phyloP scores from a whole-genome alignment of 1,139 yeast species.

The Sugiyamaella japonica region DNA sequence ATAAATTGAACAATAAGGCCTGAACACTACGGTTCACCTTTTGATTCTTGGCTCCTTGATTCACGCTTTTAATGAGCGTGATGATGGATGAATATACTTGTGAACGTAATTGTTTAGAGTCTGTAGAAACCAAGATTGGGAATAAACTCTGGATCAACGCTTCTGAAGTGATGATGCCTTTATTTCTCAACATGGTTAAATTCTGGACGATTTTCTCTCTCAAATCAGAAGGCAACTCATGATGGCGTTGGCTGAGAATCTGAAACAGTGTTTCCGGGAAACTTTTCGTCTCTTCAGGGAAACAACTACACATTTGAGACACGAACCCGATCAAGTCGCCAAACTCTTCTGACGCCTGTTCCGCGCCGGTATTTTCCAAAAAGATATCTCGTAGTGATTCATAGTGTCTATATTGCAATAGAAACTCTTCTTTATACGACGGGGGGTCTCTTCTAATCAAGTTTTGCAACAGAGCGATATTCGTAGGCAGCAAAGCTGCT shows the following conservation, averaged over 20 bases:
- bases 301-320: slow-evolving; percentile 86
- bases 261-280: slow-evolving; percentile 80
- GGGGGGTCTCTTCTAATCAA: slow-evolving; percentile 89
- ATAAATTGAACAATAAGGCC: slow-evolving; percentile 80
- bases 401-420: slow-evolving; percentile 89
- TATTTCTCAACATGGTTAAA: slow-evolving; percentile 85
- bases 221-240: slow-evolving; percentile 76
- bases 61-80: slow-evolving; percentile 74
- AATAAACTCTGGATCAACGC: slow-evolving; percentile 79
- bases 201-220: slow-evolving; percentile 91
- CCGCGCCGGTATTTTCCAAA: slow-evolving; percentile 55
- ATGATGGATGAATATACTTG: slow-evolving; percentile 80
- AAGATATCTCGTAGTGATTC: slow-evolving; percentile 87
- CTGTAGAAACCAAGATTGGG: slow-evolving; percentile 70
- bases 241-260: slow-evolving; percentile 70
- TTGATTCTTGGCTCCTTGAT: slow-evolving; percentile 82
- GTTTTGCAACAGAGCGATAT: slow-evolving; percentile 87
- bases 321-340: slow-evolving; percentile 85
- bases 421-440: slow-evolving; percentile 89
- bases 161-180: slow-evolving; percentile 78
- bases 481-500: slow-evolving; percentile 89
- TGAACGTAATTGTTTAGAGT: slow-evolving; percentile 78
- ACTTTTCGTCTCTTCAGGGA: slow-evolving; percentile 80
- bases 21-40: slow-evolving; percentile 86
- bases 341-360: slow-evolving; percentile 69